Evolutionary conservation across 2,329 filamentous ascomycete genomes (phyloP).

Genomic region (Colletotrichum shisoi): DNA sequence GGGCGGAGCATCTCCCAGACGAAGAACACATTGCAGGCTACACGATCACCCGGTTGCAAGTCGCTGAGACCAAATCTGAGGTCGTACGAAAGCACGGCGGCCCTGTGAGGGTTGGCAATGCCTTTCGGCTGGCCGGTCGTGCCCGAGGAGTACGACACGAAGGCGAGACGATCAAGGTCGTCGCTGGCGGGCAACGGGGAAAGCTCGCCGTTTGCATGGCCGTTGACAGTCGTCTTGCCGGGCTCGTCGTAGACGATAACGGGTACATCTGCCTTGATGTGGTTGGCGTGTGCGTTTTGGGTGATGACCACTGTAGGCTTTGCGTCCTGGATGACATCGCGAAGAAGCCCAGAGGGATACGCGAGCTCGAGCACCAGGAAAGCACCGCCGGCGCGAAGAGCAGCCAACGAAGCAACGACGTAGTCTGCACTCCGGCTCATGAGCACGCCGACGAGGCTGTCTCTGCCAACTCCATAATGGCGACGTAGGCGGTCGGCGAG

Average conservation of each 20-base stretch:
- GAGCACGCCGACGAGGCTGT: conserved; percentile 77
- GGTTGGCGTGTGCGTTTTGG: conserved; percentile 67
- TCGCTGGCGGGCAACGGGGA: conserved; percentile 66
- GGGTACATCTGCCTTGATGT: conserved; percentile 69
- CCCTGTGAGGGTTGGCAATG: conserved; percentile 80
- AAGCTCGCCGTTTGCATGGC: conserved; percentile 41
- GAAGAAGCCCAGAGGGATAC: conserved; percentile 75
- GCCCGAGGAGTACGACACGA: conserved; percentile 82
- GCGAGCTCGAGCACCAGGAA: conserved; percentile 83
- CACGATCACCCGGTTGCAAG: conserved; percentile 74
- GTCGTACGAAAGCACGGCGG: conserved; percentile 76
- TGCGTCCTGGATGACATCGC: conserved; percentile 80
- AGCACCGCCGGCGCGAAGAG: conserved; percentile 79
- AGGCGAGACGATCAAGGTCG: conserved; percentile 77
- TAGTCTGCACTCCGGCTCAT: conserved; percentile 79
- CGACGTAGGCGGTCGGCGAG: conserved; percentile 72
- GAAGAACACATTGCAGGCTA: conserved; percentile 90
- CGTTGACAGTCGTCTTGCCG: conserved; percentile 41
- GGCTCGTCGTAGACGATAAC: conserved; percentile 70
- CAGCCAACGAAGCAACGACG: conserved; percentile 78
- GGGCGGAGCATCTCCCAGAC: conserved; percentile 85
- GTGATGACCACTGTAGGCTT: conserved; percentile 76
- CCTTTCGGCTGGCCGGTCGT: conserved; percentile 83
- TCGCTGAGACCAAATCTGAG: conserved; percentile 75
- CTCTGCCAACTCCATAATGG: conserved; percentile 72